Conservation (phyloP, 345 rosid genomes). For the Nasturtium officinale region DNA sequence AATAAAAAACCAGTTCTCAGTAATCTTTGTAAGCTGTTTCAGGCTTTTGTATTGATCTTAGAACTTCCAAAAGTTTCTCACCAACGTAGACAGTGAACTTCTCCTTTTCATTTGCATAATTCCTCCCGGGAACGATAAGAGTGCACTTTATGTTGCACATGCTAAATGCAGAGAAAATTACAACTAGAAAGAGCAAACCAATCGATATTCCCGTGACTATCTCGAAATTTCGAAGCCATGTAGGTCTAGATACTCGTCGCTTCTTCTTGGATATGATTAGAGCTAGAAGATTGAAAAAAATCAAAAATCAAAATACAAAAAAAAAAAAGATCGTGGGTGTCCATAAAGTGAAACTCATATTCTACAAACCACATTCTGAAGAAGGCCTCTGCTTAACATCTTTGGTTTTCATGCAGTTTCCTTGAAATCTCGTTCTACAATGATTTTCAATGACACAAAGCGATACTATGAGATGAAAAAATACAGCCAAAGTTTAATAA, state of each 20-base stretch:
- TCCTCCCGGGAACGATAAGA: slow-evolving; percentile 92
- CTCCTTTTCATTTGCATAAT: slow-evolving; percentile 75
- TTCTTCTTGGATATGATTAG: slow-evolving; percentile 47
- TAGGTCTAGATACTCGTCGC: slow-evolving; percentile 58
- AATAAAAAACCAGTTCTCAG: not conserved
- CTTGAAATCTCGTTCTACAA: slow-evolving; percentile 81
- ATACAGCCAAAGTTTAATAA: not conserved
- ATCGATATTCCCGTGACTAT: slow-evolving; percentile 74
- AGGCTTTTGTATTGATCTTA: slow-evolving; percentile 1
- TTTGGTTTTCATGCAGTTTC: slow-evolving; percentile 73
- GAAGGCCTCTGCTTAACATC: slow-evolving; percentile 72
- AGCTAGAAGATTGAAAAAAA: slow-evolving; percentile 34
- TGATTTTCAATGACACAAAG: slow-evolving; percentile 1
- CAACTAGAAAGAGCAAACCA: slow-evolving; percentile 68
- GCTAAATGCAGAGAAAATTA: slow-evolving; percentile 55
- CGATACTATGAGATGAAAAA: not conserved
- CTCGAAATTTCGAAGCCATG: slow-evolving; percentile 82
- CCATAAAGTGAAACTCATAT: slow-evolving; percentile 10
- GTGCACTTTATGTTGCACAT: slow-evolving; percentile 70
- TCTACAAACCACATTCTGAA: slow-evolving; percentile 66
- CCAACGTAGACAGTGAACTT: slow-evolving; percentile 69
- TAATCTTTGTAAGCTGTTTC: slow-evolving; percentile 6
- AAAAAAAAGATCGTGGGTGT: not conserved
- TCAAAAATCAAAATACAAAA: not conserved
- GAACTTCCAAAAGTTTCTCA: slow-evolving; percentile 41